Evolutionary conservation across 192 early-diverging fungal genomes (phyloP).

Genomic region (Chytriomyces sp.): DNA sequence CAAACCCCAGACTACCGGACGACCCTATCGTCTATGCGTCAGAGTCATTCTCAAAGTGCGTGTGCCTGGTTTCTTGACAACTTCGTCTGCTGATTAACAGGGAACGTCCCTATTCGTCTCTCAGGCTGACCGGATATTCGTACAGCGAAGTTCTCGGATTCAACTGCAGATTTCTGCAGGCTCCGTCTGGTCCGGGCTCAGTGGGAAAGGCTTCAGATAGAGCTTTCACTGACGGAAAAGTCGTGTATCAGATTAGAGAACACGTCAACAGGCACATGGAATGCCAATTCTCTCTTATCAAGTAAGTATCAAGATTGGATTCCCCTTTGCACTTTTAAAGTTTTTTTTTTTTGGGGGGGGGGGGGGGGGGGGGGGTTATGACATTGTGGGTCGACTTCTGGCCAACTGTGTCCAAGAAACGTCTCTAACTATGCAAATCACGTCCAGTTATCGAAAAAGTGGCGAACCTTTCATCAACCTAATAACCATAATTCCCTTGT

Average conservation of each 20-base stretch:
- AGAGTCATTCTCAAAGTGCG: conserved; percentile 60
- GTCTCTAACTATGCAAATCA: neutral
- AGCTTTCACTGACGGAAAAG: conserved; percentile 31
- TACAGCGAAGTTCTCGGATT: conserved; percentile 47
- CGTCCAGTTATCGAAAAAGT: conserved; percentile 59
- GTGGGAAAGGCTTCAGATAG: conserved; percentile 23
- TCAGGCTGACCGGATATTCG: conserved; percentile 56
- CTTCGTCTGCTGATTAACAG: too few relatives aligned
- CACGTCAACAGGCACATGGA: conserved; percentile 59
- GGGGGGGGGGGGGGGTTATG: too few relatives aligned
- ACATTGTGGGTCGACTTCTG: neutral
- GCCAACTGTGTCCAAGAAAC: neutral
- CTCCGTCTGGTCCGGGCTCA: conserved; percentile 27
- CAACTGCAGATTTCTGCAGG: conserved; percentile 59
- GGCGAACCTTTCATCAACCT: conserved; percentile 77
- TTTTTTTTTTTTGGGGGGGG: neutral
- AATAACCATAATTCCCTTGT: conserved; percentile 68
- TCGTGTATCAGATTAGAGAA: conserved; percentile 61
- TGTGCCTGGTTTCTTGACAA: neutral
- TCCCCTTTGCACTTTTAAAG: too few relatives aligned
- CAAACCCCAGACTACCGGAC: conserved; percentile 64
- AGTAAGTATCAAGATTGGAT: conserved; percentile 28
- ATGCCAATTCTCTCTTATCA: conserved; percentile 69
- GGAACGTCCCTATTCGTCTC: neutral
- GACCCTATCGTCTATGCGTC: conserved; percentile 69